Conservation (phyloP, 1,284 basidiomycete genomes). For the Rhodotorula sp. region DNA sequence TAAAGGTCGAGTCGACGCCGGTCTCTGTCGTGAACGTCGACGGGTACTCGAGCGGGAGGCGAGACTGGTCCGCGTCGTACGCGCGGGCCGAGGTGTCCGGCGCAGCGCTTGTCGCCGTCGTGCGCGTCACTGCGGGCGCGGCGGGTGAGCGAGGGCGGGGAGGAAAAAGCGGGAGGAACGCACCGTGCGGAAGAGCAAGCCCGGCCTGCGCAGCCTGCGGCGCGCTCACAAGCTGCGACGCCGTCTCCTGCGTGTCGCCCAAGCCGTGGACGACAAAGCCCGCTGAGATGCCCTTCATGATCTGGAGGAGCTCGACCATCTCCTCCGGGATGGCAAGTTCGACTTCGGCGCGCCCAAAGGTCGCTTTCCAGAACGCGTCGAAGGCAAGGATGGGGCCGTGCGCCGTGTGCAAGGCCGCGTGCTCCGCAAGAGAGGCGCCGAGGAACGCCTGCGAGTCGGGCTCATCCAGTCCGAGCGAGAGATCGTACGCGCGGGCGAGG, state of each 20-base stretch:
- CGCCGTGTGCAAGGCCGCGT: not conserved
- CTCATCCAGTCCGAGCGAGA: not conserved
- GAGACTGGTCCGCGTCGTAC: slow-evolving; percentile 16
- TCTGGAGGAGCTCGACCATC: slow-evolving; percentile 5
- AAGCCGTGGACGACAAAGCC: not conserved
- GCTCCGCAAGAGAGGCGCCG: slow-evolving; percentile 4
- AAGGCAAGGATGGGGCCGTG: slow-evolving; percentile 16
- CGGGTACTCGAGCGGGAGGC: not conserved
- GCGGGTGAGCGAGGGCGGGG: not conserved
- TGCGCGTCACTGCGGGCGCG: not conserved
- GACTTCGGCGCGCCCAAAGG: not conserved
- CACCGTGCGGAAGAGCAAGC: not conserved
- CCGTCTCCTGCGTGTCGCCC: slow-evolving; percentile 2
- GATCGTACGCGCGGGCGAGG: slow-evolving; percentile 12
- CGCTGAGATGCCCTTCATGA: slow-evolving; percentile 2
- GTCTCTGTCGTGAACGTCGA: not conserved
- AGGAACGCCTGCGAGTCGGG: slow-evolving; percentile 19
- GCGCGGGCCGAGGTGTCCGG: not conserved
- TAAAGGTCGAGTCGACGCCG: slow-evolving; percentile 1
- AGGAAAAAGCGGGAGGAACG: not conserved
- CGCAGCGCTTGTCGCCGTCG: not conserved
- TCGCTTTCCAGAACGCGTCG: slow-evolving; percentile 18
- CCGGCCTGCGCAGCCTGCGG: not conserved
- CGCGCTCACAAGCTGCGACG: not conserved
- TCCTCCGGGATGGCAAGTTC: slow-evolving; percentile 1